Percentiles rank a stretch among this genome's conserved stretches.
Evolutionary conservation across 306 rosid genomes (phyloP).

Genomic region (Fragaria nilgerrensis): DNA sequence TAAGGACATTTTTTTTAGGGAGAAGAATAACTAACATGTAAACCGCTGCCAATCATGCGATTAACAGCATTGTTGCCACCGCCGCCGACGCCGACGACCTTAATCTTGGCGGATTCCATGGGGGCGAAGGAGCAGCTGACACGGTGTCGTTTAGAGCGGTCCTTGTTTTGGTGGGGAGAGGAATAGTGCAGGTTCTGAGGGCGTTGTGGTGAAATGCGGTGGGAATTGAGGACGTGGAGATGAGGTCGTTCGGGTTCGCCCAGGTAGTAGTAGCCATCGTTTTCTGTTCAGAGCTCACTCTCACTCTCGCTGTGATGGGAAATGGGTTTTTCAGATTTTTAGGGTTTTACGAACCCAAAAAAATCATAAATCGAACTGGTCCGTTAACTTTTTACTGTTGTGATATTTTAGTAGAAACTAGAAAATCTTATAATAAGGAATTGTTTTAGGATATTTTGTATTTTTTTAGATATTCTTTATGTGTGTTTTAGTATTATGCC

Average conservation of each 20-base stretch:
- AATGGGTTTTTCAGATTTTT: constrained; percentile 12
- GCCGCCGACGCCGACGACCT: constrained; percentile 93
- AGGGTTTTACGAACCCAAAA: constrained; percentile 31
- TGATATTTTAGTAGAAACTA: too few relatives aligned
- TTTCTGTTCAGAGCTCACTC: background rate
- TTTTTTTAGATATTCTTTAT: too few relatives aligned
- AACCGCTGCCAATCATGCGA: constrained; percentile 94
- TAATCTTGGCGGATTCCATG: constrained; percentile 76
- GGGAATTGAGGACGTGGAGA: constrained; percentile 41
- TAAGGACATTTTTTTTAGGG: background rate
- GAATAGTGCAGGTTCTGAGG: constrained; percentile 21
- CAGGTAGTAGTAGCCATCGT: constrained; percentile 36
- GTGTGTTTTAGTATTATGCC: too few relatives aligned
- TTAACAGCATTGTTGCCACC: constrained; percentile 96
- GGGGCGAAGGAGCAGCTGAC: constrained; percentile 56
- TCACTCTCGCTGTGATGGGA: background rate
- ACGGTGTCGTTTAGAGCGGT: constrained; percentile 27
- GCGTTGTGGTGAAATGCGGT: constrained; percentile 29
- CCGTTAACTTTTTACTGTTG: background rate
- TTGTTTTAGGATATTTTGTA: too few relatives aligned
- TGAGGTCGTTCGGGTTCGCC: constrained; percentile 45
- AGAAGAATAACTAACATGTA: constrained; percentile 49
- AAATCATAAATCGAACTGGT: background rate
- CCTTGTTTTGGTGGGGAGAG: constrained; percentile 33
- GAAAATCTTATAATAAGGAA: too few relatives aligned